These are phyloP conservation scores for Podaxis sp. DNA, from an alignment of 768 basidiomycete genomes.

Conservation along the genomic window DNA sequence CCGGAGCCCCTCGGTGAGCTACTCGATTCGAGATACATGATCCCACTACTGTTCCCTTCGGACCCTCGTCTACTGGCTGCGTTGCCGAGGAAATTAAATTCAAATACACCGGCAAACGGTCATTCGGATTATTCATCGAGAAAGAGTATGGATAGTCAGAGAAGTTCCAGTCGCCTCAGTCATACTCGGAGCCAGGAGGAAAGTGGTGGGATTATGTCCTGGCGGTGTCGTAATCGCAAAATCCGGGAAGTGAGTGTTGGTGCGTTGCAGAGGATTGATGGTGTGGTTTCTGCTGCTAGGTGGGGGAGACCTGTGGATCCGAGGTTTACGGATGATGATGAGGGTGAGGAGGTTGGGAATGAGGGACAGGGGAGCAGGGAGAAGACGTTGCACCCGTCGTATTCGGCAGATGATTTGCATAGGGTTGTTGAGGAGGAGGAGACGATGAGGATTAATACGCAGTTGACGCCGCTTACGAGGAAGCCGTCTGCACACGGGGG, in stretches of 20 bases:
- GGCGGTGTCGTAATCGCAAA: conserved; percentile 59
- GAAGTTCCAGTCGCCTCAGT: conserved; percentile 30
- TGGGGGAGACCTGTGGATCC: conserved; percentile 50
- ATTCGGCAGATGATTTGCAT: conserved; percentile 30
- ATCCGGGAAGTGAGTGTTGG: conserved; percentile 61
- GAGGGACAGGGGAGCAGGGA: conserved; percentile 45
- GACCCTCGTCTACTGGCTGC: conserved; percentile 79
- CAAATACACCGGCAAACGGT: conserved; percentile 30
- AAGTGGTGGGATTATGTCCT: conserved; percentile 43
- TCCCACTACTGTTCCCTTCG: conserved; percentile 82
- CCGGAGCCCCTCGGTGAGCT: conserved; percentile 88
- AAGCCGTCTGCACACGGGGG: conserved; percentile 51
- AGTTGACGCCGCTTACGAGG: conserved; percentile 64
- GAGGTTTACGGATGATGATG: conserved; percentile 40
- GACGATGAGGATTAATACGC: conserved; percentile 36
- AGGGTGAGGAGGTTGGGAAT: conserved; percentile 36
- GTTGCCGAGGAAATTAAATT: conserved; percentile 48
- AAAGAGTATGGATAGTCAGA: conserved; percentile 9
- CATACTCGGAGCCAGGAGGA: conserved; percentile 27
- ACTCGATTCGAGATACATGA: conserved; percentile 90
- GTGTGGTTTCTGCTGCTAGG: conserved; percentile 56
- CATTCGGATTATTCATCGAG: conserved; percentile 8
- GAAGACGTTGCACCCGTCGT: conserved; percentile 24
- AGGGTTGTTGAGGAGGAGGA: conserved; percentile 34
- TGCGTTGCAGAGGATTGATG: conserved; percentile 71